Base-by-base conservation (phyloP, 1,139 yeast genomes). In the Zygoascus sp. region DNA sequence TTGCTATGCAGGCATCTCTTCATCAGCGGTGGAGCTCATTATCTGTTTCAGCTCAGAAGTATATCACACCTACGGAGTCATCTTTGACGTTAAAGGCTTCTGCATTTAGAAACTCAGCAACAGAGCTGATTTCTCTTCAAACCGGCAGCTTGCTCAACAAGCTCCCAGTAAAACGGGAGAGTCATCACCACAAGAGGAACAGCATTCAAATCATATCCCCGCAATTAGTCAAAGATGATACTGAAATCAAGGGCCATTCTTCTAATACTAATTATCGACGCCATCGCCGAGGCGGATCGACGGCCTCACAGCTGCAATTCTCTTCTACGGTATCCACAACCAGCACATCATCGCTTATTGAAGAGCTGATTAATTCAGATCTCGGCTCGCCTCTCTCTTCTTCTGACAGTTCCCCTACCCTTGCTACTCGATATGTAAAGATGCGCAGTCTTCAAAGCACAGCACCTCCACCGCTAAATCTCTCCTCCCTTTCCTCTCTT, bases 21-120 rank as follows among this genome's bases (percentile, higher is more conserved):
- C 59, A 56, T 34, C 39, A 41, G 16, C 46, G 54, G 15, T 57
- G 60, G 60, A 44, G 42, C 23, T 34, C 42, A 5, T 35, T 50
- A 13, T 36, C 47, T 4, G 28, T 35, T 5, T 40, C 17, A 32
- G 27, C 40, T 5, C 28, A 16, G 27, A 21, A 42, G 17, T 17
- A 20, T 21, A 30, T 36, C 10, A 21, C 16, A 3, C 21, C 36
- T 16, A 32, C 39, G 9, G 39, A 19, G 5, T 10, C 34, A 8
- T 4, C 28, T 13, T 13, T 30, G 8, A 21, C 13, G 3, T 9
- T 20, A n/a, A 35, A 35, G 15, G 13, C 39, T 9, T 7, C 23
- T 9, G 27, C 15, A 2, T 35, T 35, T 16, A 35, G 22, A 8
- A 19, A 11, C 13, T 35, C 39, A 20, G 25, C 25, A 2, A 35